Conservation (phyloP, 2,329 filamentous ascomycete species). For the Rutstroemia sp. region DNA sequence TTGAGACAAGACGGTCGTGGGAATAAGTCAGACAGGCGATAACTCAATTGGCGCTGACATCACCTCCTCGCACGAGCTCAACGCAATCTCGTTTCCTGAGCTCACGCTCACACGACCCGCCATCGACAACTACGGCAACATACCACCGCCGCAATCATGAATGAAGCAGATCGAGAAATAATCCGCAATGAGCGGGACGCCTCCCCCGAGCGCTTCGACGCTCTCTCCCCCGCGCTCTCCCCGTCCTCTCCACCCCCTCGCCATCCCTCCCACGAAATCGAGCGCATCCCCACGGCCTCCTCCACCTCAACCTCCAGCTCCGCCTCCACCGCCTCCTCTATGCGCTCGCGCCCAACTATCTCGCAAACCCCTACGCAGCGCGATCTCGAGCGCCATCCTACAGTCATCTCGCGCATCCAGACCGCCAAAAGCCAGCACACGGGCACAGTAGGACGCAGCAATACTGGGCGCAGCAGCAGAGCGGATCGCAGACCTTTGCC, state of each 20-base stretch:
- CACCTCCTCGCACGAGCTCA: too few species aligned
- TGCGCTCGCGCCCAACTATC: constrained; percentile 40
- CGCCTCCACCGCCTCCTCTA: constrained; percentile 24
- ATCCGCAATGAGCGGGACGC: constrained; percentile 42
- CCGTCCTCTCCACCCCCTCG: constrained; percentile 5
- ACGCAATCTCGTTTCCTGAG: too few species aligned
- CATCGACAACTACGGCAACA: background rate
- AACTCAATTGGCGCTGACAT: too few species aligned
- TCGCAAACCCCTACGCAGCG: constrained; percentile 55
- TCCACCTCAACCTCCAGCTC: constrained; percentile 39
- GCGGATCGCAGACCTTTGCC: constrained; percentile 50
- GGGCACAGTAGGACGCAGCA: constrained; percentile 57
- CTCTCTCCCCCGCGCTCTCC: constrained; percentile 13
- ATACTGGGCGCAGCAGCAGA: constrained; percentile 33
- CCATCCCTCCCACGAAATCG: constrained; percentile 45
- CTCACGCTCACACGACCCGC: background rate
- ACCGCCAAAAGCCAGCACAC: constrained; percentile 65
- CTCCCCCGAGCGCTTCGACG: constrained; percentile 32
- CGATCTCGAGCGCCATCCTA: constrained; percentile 63
- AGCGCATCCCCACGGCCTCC: constrained; percentile 49
- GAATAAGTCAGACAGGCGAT: too few species aligned
- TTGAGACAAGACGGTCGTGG: too few species aligned
- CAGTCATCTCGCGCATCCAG: constrained; percentile 62
- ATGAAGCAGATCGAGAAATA: constrained; percentile 24
- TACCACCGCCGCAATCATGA: constrained; percentile 19